Evolutionary conservation across 2,329 filamentous ascomycete genomes (phyloP).

Genomic region (Colletotrichum sp.): DNA sequence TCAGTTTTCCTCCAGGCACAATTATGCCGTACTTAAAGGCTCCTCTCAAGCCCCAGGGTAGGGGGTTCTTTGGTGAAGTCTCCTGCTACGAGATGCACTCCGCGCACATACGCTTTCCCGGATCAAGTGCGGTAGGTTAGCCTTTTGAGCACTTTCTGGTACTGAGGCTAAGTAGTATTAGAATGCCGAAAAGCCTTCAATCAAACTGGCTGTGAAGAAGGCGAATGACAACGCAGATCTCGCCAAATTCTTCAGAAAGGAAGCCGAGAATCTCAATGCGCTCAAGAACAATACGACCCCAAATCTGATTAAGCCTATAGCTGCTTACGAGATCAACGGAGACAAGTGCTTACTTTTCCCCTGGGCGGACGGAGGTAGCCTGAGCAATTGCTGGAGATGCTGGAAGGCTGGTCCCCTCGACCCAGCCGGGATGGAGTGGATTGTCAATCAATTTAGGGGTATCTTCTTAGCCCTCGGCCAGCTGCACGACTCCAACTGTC

Average conservation of each 20-base stretch:
- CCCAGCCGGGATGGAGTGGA: neutral
- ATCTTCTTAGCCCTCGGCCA: neutral
- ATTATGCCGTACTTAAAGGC: neutral
- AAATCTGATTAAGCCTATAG: neutral
- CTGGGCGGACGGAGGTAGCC: neutral
- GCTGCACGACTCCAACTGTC: neutral
- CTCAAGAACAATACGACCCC: neutral
- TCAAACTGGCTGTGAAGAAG: neutral
- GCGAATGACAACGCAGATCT: neutral
- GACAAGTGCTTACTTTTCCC: neutral
- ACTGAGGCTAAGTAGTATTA: neutral
- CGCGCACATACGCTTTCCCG: neutral
- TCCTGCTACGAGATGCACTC: neutral
- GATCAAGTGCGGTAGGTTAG: neutral
- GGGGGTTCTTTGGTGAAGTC: neutral
- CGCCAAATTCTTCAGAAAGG: neutral
- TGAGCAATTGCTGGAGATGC: neutral
- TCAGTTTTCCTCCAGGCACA: neutral
- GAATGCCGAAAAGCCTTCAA: neutral
- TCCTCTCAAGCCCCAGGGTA: neutral
- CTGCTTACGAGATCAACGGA: neutral
- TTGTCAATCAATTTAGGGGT: neutral
- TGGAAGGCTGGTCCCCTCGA: neutral
- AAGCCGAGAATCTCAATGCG: neutral
- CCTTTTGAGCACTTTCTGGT: neutral